Base-by-base conservation (phyloP, 1,139 yeast species). In the Spathaspora sp. region DNA sequence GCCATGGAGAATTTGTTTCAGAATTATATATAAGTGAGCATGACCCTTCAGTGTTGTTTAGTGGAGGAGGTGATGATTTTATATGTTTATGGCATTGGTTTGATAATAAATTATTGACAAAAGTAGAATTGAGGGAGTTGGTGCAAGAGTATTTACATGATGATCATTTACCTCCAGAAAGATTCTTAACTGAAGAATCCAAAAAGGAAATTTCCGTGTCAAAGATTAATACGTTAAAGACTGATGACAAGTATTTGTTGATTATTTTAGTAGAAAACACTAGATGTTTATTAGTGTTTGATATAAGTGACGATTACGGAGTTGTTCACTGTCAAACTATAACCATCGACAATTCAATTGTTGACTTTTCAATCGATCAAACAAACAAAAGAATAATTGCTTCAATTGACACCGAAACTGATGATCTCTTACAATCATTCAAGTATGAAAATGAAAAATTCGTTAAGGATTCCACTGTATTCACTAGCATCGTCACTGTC, bases 1-100 rank as follows among this genome's bases (percentile, higher is more conserved):
- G 96, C 3, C 98, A 93, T 63, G 74, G 74, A 40, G 89, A 90
- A 63, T 95, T 89, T 58, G 84, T 91, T 11, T 83, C 96, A 3
- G 70, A 78, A 5, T 64, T 89, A 53, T 67, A 72, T 43, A 65
- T 82, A 26, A 84, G 87, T 29, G 56, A 63, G 11, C 79, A 81
- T 76, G 64, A 75, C 36, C 63, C 72, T 6, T 53, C 60, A 23
- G 41, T 68, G 13, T 71, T 93, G 48, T 67, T 90, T 18, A 85
- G 93, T 59, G 98, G 86, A 2, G 98, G 99, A 33, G 99, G 99
- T 53, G 99, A 93, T 61, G 82, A 81, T 48, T 81, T 65, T 54
- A 61, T 93, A n/a, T 75, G 80, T 50, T 64, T 83, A 25, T 93
- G 98, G 97, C 75, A 87, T 53, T 91, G 95, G 95, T 63, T 65